Evolutionary conservation across 192 early-diverging fungal genomes (phyloP).

Genomic region (Coemansia sp.): DNA sequence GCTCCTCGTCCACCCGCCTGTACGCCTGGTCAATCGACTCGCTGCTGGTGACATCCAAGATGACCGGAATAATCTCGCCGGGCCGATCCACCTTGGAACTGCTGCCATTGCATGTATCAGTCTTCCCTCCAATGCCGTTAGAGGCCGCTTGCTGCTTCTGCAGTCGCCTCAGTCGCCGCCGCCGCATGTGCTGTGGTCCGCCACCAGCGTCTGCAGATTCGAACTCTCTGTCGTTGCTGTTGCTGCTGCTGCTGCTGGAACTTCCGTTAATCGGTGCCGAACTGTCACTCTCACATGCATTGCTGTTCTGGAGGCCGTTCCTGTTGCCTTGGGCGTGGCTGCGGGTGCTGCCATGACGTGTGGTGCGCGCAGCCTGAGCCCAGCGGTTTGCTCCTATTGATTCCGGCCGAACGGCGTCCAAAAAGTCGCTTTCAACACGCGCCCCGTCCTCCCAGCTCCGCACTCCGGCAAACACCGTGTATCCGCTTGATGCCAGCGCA

Average conservation of each 20-base stretch:
- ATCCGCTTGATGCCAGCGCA: constrained; percentile 49
- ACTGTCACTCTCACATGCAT: constrained; percentile 6
- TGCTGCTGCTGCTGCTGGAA: constrained; percentile 1
- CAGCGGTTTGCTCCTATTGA: constrained; percentile 26
- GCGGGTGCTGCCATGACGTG: neutral
- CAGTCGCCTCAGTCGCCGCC: constrained; percentile 19
- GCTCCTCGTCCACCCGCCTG: constrained; percentile 25
- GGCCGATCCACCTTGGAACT: neutral
- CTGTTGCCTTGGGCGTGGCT: neutral
- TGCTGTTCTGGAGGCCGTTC: neutral
- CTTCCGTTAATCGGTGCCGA: neutral
- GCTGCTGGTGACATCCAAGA: constrained; percentile 46
- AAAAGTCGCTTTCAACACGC: constrained; percentile 45
- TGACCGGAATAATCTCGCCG: constrained; percentile 44
- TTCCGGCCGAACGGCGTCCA: constrained; percentile 20
- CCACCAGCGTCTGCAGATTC: neutral
- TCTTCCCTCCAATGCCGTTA: neutral
- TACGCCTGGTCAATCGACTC: constrained; percentile 45
- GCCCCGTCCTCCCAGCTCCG: constrained; percentile 55
- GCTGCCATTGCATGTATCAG: neutral
- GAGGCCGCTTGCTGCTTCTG: constrained; percentile 2
- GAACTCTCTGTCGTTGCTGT: constrained; percentile 8
- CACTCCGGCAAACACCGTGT: constrained; percentile 59
- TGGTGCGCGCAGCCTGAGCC: constrained; percentile 9
- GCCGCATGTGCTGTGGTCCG: constrained; percentile 15